Evolutionary conservation across 805 yeast genomes (phyloP).

Genomic region (Suhomyces sp.): DNA sequence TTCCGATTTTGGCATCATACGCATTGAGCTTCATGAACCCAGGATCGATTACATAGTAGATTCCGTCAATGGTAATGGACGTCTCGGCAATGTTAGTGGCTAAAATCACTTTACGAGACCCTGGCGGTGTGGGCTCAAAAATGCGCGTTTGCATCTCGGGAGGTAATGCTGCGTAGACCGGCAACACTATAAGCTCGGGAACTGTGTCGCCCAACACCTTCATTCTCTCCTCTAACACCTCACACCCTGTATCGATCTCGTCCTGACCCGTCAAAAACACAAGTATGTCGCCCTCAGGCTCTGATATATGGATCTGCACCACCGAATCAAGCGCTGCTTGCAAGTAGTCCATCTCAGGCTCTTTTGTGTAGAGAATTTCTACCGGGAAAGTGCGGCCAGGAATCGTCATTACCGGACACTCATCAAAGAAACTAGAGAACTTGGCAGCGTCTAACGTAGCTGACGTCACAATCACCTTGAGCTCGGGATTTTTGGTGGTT

Average conservation of each 20-base stretch:
- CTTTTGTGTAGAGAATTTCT: conserved; percentile 71
- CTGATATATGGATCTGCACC: conserved; percentile 80
- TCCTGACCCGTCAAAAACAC: conserved; percentile 91
- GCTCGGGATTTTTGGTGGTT: conserved; percentile 61
- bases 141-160: conserved; percentile 85
- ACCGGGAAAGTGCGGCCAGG: conserved; percentile 94
- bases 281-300: conserved; percentile 72
- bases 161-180: conserved; percentile 89
- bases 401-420: conserved; percentile 78
- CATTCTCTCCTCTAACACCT: conserved; percentile 62
- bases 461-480: conserved; percentile 81
- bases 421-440: conserved; percentile 72
- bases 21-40: conserved; percentile 91
- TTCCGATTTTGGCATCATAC: conserved; percentile 83
- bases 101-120: conserved; percentile 81
- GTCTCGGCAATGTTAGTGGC: conserved; percentile 98
- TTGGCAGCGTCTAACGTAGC: conserved; percentile 92
- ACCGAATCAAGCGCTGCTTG: conserved; percentile 82
- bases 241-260: conserved; percentile 89
- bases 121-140: conserved; percentile 83
- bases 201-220: conserved; percentile 59
- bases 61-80: conserved; percentile 92
- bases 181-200: conserved; percentile 71
- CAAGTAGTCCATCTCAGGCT: conserved; percentile 84
- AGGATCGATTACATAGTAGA: conserved; percentile 87